Conservation (phyloP, 176 grass and related monocot genomes). For the Sorghum bicolor region DNA sequence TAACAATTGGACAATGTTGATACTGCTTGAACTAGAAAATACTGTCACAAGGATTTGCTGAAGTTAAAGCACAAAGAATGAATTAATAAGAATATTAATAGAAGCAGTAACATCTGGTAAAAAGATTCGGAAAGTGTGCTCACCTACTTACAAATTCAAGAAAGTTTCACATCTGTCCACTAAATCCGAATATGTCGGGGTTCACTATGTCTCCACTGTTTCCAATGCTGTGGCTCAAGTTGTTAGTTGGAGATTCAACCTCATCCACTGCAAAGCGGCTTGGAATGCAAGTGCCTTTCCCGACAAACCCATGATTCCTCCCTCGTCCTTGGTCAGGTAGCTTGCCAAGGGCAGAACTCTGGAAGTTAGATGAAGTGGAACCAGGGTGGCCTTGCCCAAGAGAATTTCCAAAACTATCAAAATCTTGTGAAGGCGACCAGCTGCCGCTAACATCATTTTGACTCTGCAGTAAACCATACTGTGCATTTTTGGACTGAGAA, state of each 20-base stretch:
- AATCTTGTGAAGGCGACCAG: conserved; percentile 41
- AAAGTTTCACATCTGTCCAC: conserved; percentile 69
- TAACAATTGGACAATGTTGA: conserved; percentile 8
- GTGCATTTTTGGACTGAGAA: conserved; percentile 59
- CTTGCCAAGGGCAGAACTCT: conserved; percentile 42
- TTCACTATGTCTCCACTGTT: conserved; percentile 68
- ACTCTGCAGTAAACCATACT: conserved; percentile 52
- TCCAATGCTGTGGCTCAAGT: conserved; percentile 61
- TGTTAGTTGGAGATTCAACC: conserved; percentile 79
- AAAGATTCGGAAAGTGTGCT: conserved; percentile 14
- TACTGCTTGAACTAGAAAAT: neutral
- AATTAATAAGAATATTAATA: neutral
- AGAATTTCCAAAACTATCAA: conserved; percentile 45
- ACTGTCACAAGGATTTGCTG: neutral
- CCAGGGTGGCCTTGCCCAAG: conserved; percentile 31
- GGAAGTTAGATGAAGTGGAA: conserved; percentile 48
- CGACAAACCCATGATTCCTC: conserved; percentile 88
- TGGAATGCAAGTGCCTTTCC: conserved; percentile 89
- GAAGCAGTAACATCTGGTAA: conserved; percentile 1
- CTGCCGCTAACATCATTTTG: conserved; percentile 48
- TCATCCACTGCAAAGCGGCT: conserved; percentile 91
- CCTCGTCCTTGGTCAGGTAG: conserved; percentile 60
- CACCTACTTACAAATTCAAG: conserved; percentile 64
- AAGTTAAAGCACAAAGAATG: neutral
- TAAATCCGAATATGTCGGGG: conserved; percentile 66